Conservation (phyloP, 352 stramenopile genomes). For the Phytophthora chlamydospora region DNA sequence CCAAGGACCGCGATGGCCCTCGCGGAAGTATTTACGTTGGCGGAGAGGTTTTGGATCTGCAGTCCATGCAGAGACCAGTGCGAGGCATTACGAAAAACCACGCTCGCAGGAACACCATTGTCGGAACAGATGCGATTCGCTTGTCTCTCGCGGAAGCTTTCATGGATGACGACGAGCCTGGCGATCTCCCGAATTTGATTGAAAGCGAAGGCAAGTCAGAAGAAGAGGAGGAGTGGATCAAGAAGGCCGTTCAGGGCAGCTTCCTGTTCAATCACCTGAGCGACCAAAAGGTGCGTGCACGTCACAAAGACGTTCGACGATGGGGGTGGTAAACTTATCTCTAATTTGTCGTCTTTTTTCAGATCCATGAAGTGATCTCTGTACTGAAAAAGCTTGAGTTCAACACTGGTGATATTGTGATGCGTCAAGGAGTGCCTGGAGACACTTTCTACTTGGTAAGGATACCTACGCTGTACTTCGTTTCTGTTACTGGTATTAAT, state of each 20-base stretch:
- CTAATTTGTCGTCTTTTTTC: not conserved
- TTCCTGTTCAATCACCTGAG: conserved; percentile 94
- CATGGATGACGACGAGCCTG: conserved; percentile 38
- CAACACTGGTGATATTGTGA: conserved; percentile 88
- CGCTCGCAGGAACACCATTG: conserved; percentile 77
- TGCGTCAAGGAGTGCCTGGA: conserved; percentile 91
- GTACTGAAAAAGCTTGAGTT: conserved; percentile 88
- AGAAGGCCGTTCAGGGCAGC: conserved; percentile 89
- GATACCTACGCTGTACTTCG: not conserved
- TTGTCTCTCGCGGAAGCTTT: conserved; percentile 73
- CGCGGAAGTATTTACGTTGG: conserved; percentile 87
- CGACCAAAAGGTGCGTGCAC: conserved; percentile 70
- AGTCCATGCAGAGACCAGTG: conserved; percentile 86
- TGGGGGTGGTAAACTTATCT: too few species aligned
- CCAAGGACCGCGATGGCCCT: conserved; percentile 60
- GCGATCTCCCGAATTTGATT: conserved; percentile 27
- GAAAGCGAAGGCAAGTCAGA: conserved; percentile 68
- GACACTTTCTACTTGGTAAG: conserved; percentile 94
- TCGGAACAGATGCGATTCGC: conserved; percentile 84
- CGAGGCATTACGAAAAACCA: conserved; percentile 73
- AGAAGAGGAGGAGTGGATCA: conserved; percentile 85
- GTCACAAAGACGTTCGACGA: too few species aligned
- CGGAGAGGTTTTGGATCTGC: conserved; percentile 79
- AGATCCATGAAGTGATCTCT: conserved; percentile 88
- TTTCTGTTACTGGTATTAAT: not conserved